Evolutionary conservation across 2,329 filamentous ascomycete genomes (phyloP).

Genomic region (Trichophyton simii): DNA sequence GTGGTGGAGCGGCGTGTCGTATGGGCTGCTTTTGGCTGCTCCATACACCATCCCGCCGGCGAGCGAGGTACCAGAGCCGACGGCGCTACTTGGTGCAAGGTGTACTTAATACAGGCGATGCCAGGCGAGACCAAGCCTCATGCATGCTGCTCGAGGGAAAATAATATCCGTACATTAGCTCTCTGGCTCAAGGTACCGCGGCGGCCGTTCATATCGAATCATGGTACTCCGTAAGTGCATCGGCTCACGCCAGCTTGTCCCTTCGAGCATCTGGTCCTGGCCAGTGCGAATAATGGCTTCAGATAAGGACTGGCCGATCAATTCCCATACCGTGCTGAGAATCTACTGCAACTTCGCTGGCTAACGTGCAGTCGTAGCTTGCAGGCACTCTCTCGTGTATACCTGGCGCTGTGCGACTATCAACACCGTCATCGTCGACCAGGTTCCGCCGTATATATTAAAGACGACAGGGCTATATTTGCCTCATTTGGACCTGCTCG

Average conservation of each 20-base stretch:
- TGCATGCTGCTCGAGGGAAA: neutral
- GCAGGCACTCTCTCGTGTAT: too few relatives aligned
- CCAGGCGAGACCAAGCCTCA: neutral
- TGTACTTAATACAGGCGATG: neutral
- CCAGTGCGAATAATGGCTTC: too few relatives aligned
- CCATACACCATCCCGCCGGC: neutral
- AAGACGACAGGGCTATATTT: neutral
- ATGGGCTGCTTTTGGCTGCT: neutral
- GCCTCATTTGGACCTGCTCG: neutral
- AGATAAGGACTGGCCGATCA: too few relatives aligned
- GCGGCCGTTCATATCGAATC: neutral
- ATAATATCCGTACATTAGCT: constrained; percentile 1
- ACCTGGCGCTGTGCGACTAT: too few relatives aligned
- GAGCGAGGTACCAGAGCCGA: neutral
- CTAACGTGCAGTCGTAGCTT: too few relatives aligned
- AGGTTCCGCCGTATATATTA: neutral
- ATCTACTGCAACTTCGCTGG: too few relatives aligned
- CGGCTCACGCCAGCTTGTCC: too few relatives aligned
- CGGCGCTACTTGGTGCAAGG: neutral
- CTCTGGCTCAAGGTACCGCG: neutral
- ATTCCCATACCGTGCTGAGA: too few relatives aligned
- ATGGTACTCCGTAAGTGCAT: neutral
- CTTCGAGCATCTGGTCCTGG: too few relatives aligned
- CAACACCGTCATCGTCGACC: neutral
- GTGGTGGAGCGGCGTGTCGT: neutral